Percentiles rank a stretch among this genome's conserved stretches.
phyloP scores from a whole-genome alignment of 208 protist genomes.

The Acanthamoeba divionensis region DNA sequence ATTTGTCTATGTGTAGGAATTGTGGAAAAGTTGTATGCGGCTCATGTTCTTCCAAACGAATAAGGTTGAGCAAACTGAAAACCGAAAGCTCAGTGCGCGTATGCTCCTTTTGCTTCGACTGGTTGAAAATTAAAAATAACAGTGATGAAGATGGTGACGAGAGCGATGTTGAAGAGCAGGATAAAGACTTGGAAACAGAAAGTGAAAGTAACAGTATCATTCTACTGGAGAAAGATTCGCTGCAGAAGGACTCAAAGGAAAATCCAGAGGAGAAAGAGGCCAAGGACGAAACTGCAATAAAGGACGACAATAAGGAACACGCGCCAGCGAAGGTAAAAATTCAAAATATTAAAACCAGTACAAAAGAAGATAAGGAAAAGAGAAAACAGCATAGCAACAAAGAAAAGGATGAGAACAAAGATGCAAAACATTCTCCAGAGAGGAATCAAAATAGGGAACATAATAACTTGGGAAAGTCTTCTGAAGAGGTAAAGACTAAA shows the following conservation, averaged over 20 bases:
- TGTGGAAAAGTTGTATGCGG: conserved; percentile 8
- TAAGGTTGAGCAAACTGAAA: background rate
- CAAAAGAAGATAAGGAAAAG: background rate
- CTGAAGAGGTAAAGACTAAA: too few species aligned
- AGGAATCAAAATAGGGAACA: too few species aligned
- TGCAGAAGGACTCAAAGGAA: too few species aligned
- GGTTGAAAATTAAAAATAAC: background rate
- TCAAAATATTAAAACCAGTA: too few species aligned
- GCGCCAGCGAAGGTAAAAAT: too few species aligned
- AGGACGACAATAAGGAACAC: background rate
- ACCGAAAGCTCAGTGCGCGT: conserved; percentile 9
- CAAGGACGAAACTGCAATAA: background rate
- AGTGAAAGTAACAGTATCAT: background rate
- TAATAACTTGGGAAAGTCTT: too few species aligned
- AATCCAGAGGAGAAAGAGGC: background rate
- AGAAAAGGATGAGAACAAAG: too few species aligned
- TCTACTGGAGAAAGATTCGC: too few species aligned
- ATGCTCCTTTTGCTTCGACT: background rate
- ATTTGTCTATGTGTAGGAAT: background rate
- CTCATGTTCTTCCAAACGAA: background rate
- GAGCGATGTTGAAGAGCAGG: background rate
- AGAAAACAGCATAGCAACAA: background rate
- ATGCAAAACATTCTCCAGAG: too few species aligned
- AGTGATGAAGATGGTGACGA: background rate
- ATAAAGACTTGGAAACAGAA: background rate